phyloP scores from a whole-genome alignment of 2,329 filamentous ascomycete genomes.

The Colletotrichum lindemuthianum region DNA sequence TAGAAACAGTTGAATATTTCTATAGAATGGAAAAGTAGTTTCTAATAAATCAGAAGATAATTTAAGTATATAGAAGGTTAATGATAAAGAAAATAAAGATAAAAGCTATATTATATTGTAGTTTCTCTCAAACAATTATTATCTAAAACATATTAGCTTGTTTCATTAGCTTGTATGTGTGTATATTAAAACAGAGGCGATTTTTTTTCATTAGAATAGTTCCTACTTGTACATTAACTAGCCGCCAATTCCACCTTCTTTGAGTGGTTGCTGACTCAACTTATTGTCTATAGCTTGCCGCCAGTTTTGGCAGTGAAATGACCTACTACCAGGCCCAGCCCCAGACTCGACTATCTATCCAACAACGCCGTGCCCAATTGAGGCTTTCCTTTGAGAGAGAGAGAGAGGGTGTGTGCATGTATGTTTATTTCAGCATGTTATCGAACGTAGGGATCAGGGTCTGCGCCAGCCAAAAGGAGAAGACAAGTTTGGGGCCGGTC shows the following conservation, averaged over 20 bases:
- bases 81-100: too few species aligned
- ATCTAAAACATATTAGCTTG: too few species aligned
- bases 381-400: constrained; percentile 10
- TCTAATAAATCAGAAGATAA: too few species aligned
- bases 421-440: constrained; percentile 51
- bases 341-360: constrained; percentile 36
- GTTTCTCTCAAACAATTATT: too few species aligned
- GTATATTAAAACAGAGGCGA: constrained; percentile 33
- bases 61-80: too few species aligned
- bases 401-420: not conserved
- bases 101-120: too few species aligned
- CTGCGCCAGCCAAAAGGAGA: constrained; percentile 99
- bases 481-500: constrained; percentile 98
- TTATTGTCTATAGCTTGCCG: constrained; percentile 18
- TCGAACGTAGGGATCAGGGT: constrained; percentile 95
- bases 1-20: too few species aligned
- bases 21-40: too few species aligned
- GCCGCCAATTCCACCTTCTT: constrained; percentile 19
- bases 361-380: constrained; percentile 33
- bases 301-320: constrained; percentile 16
- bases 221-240: constrained; percentile 34
- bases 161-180: constrained; percentile 1
- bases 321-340: constrained; percentile 50
- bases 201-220: constrained; percentile 29
- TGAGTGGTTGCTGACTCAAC: constrained; percentile 8